Percentiles rank a stretch among this genome's conserved stretches.
Conservation (phyloP, 108 stramenopile species). For the Nitzschia putrida region DNA sequence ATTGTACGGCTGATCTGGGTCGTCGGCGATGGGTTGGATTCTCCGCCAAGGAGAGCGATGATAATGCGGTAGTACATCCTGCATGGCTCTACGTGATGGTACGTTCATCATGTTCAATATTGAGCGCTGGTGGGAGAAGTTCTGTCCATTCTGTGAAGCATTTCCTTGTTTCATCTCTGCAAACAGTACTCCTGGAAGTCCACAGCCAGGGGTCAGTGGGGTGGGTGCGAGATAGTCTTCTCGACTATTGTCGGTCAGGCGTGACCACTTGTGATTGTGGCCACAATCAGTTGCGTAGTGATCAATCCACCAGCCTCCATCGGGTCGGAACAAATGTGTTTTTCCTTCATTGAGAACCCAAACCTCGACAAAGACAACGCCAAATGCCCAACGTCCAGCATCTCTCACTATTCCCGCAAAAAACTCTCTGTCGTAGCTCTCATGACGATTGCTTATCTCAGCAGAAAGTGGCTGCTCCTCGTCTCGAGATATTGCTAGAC, state of each 20-base stretch:
- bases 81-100: conserved; percentile 1
- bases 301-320: conserved; percentile 32
- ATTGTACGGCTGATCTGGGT: conserved; percentile 29
- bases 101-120: conserved; percentile 27
- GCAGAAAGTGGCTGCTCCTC: too few relatives aligned
- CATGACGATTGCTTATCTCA: too few relatives aligned
- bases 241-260: conserved; percentile 17
- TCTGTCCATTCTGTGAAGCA: not conserved
- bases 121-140: not conserved
- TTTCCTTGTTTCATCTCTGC: conserved; percentile 27
- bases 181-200: conserved; percentile 48
- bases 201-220: conserved; percentile 32
- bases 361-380: conserved; percentile 49
- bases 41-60: too few relatives aligned
- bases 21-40: too few relatives aligned
- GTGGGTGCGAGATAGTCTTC: conserved; percentile 21
- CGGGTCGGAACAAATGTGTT: conserved; percentile 35
- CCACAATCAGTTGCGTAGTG: conserved; percentile 3
- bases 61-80: too few relatives aligned
- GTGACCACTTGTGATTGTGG: conserved; percentile 5
- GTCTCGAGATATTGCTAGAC: too few relatives aligned
- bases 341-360: conserved; percentile 42
- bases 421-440: conserved; percentile 30
- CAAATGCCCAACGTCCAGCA: conserved; percentile 51
- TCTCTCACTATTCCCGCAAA: conserved; percentile 29